Base-by-base conservation (phyloP, 73 alveolate genomes). In the Blepharisma stoltei region DNA sequence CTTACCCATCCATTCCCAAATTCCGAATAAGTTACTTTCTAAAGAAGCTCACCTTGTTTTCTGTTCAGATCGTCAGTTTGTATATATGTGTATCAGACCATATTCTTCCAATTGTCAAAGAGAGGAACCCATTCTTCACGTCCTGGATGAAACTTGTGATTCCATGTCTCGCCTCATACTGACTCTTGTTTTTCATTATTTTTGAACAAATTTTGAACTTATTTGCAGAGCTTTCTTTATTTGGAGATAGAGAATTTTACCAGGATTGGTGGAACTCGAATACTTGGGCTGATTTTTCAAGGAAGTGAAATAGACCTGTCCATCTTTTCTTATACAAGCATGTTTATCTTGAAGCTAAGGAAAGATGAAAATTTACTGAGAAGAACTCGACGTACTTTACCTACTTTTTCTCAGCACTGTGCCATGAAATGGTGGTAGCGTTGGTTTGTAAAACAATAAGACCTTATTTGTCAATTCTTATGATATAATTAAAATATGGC, bases 281-380 rank as follows among this genome's bases (percentile, higher is more conserved):
- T 18, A 77, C 67, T 70, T 82, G 73, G 44, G 89, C 73, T 49
- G 49, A 82, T 46, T 82, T 76, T 55, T 70, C 78, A 9, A 65
- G 89, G 44, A 83, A 83, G 67, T 83, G 90, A 87, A 83, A 83
- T 53, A 83, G 55, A 50, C 53, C 80, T 32, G 90, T 83, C 37
- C 90, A 83, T 83, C 83, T 76, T 52, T 83, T 68, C 54, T 67
- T 83, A n/a, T 79, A 83, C 54, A 70, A 80, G 44, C 88, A 80
- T 80, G 46, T 71, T 44, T 80, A 80, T 50, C 76, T 80, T 73
- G 88, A 80, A 44, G 65, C 55, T 45, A 8, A 54, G 70, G 47
- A 9, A 6, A 18, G 82, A 21, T 80, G 18, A 49, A 71, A 52
- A 41, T 49, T 69, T 1, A 80, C 83, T 14, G 70, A 45, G 14